These are phyloP conservation scores for Plasmodium gonderi DNA, from an alignment of 169 alveolate genomes.

Conservation along the genomic window DNA sequence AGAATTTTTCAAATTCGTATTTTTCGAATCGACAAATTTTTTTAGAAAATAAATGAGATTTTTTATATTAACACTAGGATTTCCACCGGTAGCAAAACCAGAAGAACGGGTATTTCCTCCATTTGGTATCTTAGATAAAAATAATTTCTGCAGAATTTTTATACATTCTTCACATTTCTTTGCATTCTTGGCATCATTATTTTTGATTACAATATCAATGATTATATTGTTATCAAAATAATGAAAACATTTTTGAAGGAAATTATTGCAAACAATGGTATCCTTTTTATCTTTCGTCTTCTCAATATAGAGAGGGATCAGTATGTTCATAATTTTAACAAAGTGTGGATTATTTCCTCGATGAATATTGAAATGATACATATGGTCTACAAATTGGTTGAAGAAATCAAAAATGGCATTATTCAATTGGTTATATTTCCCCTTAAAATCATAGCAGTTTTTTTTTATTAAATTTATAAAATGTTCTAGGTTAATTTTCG, in stretches of 20 bases:
- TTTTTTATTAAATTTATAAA: slow-evolving; percentile 20
- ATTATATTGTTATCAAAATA: slow-evolving; percentile 64
- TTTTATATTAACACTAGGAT: slow-evolving; percentile 32
- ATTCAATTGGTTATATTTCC: slow-evolving; percentile 47
- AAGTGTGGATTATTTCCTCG: neutral
- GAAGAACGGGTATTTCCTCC: neutral
- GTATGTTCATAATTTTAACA: slow-evolving; percentile 25
- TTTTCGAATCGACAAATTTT: slow-evolving; percentile 72
- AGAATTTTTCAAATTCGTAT: slow-evolving; percentile 46
- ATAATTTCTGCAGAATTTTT: slow-evolving; percentile 41
- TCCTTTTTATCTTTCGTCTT: slow-evolving; percentile 64
- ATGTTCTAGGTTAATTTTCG: neutral
- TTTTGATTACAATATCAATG: slow-evolving; percentile 38
- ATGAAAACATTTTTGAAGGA: slow-evolving; percentile 34
- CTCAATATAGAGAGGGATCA: slow-evolving; percentile 27
- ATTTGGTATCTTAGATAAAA: slow-evolving; percentile 5
- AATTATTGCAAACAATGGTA: slow-evolving; percentile 29
- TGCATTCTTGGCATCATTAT: slow-evolving; percentile 36
- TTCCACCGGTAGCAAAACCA: neutral
- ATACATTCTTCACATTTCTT: slow-evolving; percentile 63
- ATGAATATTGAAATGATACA: slow-evolving; percentile 14
- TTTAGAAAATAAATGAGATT: slow-evolving; percentile 48
- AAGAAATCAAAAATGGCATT: slow-evolving; percentile 34
- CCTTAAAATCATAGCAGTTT: slow-evolving; percentile 71
- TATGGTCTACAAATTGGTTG: slow-evolving; percentile 8